phyloP scores from a whole-genome alignment of 257 asterid genomes.

The Nemophila menziesii region DNA sequence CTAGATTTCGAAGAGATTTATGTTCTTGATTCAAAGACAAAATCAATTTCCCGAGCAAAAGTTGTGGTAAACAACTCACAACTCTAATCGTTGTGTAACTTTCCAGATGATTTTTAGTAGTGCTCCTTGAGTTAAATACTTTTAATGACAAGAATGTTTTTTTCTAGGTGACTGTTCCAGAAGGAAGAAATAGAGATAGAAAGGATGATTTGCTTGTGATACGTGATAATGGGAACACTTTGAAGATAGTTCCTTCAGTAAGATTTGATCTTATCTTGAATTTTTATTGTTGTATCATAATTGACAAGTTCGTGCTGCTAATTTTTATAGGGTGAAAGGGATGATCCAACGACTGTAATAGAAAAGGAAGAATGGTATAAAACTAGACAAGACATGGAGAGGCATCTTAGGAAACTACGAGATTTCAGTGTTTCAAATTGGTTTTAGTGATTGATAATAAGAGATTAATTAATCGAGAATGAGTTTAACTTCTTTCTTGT shows the following conservation, averaged over 20 bases:
- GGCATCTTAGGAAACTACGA: slow-evolving; percentile 71
- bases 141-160: background rate
- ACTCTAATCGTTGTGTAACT: background rate
- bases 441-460: no score
- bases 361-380: slow-evolving; percentile 85
- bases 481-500: no score
- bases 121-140: no score
- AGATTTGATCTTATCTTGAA: slow-evolving; percentile 12
- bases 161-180: slow-evolving; percentile 69
- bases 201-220: slow-evolving; percentile 75
- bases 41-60: slow-evolving; percentile 82
- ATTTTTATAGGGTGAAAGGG: slow-evolving; percentile 51
- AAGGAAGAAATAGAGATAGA: slow-evolving; percentile 62
- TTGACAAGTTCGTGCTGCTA: slow-evolving; percentile 10
- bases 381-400: slow-evolving; percentile 75
- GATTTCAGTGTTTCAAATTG: slow-evolving; percentile 82
- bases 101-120: no score
- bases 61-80: slow-evolving; percentile 48
- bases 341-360: slow-evolving; percentile 64
- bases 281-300: background rate
- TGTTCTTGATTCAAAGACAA: slow-evolving; percentile 81
- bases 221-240: slow-evolving; percentile 75
- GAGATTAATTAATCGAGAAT: no score
- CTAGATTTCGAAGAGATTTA: slow-evolving; percentile 93
- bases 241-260: slow-evolving; percentile 73